Percentiles rank a stretch among this genome's conserved stretches.
Conservation (phyloP, 331 rosid genomes). For the Dryas integrifolia region DNA sequence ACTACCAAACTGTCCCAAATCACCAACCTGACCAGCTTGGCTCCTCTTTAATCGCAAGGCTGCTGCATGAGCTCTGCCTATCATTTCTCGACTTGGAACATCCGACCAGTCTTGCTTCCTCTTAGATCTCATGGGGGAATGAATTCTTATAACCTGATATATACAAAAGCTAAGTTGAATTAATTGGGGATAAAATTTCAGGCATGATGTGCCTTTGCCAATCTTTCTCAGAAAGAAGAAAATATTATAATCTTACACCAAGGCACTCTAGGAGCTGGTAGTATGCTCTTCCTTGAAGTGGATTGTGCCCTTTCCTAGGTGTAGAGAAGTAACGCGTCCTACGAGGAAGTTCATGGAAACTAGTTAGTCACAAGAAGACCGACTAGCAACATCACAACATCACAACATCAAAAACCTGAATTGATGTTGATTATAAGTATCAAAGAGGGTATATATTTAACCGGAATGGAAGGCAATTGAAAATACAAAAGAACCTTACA, state of each 20-base stretch:
- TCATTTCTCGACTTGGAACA: conserved; percentile 70
- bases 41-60: conserved; percentile 61
- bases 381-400: conserved; percentile 4
- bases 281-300: conserved; percentile 99
- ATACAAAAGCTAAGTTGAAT: conserved; percentile 12
- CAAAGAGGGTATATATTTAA: conserved; percentile 1
- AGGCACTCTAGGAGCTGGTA: conserved; percentile 97
- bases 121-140: conserved; percentile 92
- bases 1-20: conserved; percentile 80
- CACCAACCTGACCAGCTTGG: conserved; percentile 33
- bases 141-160: conserved; percentile 85
- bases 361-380: not conserved
- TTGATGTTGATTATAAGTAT: conserved; percentile 15
- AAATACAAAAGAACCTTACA: conserved; percentile 3
- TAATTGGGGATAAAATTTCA: not conserved
- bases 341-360: conserved; percentile 20
- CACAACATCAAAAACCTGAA: not conserved
- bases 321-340: conserved; percentile 95
- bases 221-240: not conserved
- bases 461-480: not conserved
- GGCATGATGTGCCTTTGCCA: not conserved
- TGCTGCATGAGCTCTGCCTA: conserved; percentile 76
- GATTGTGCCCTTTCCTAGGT: conserved; percentile 96
- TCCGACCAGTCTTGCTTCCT: conserved; percentile 91
- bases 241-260: conserved; percentile 54